These are phyloP conservation scores for Pythium chondricola DNA, from an alignment of 352 stramenopile species.

Conservation along the genomic window DNA sequence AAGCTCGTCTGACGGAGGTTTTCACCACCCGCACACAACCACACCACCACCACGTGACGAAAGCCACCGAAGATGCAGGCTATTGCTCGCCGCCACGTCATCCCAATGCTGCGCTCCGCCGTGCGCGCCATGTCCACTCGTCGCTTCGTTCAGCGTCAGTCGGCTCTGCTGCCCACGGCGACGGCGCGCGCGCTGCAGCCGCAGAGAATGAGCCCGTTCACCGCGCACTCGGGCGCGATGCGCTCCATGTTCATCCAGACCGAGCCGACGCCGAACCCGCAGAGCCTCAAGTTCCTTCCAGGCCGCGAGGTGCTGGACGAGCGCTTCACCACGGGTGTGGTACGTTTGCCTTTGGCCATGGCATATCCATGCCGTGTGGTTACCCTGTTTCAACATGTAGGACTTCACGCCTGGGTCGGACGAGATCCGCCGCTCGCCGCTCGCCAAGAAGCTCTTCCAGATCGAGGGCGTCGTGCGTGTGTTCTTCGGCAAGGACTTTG, in stretches of 20 bases:
- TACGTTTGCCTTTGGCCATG: conserved; percentile 5
- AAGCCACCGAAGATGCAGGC: conserved; percentile 3
- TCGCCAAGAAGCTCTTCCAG: conserved; percentile 95
- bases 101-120: conserved; percentile 3
- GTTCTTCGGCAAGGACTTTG: conserved; percentile 97
- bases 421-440: conserved; percentile 87
- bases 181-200: neutral
- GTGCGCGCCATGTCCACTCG: neutral
- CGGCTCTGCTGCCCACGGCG: neutral
- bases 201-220: conserved; percentile 5
- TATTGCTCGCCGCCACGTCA: neutral
- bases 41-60: neutral
- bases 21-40: neutral
- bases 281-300: conserved; percentile 98
- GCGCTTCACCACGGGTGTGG: conserved; percentile 79
- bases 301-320: conserved; percentile 87
- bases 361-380: neutral
- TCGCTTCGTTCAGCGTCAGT: neutral
- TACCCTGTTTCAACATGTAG: conserved; percentile 20
- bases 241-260: conserved; percentile 98
- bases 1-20: too few relatives aligned
- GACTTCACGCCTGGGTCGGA: conserved; percentile 82
- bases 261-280: conserved; percentile 96
- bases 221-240: conserved; percentile 26
- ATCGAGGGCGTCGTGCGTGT: conserved; percentile 95